Percentiles rank a stretch among this genome's conserved stretches.
Conservation (phyloP, 176 grass and related monocot species). For the Musa troglodytarum region DNA sequence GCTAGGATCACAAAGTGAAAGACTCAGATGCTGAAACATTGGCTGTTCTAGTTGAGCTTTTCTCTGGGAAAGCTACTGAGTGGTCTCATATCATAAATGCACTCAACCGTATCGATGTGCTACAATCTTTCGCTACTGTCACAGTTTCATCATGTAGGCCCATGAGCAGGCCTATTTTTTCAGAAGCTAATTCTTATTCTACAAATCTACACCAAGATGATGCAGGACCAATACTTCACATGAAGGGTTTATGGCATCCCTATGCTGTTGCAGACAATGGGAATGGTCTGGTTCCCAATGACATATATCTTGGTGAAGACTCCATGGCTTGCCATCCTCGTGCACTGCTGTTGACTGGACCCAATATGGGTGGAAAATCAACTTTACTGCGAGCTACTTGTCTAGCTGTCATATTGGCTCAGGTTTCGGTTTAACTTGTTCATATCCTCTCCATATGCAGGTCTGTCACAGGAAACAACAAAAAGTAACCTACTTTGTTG, state of each 20-base stretch:
- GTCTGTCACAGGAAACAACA: not conserved
- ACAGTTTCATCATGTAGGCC: slow-evolving; percentile 42
- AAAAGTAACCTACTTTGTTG: slow-evolving; percentile 10
- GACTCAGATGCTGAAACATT: slow-evolving; percentile 49
- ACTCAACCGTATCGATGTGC: slow-evolving; percentile 69
- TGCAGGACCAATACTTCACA: slow-evolving; percentile 40
- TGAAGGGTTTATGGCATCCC: slow-evolving; percentile 96
- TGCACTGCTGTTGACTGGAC: slow-evolving; percentile 87
- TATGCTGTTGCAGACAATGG: slow-evolving; percentile 71
- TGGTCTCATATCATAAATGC: slow-evolving; percentile 65
- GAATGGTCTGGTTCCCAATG: slow-evolving; percentile 67
- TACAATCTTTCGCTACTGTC: slow-evolving; percentile 67
- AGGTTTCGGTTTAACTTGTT: slow-evolving; percentile 37
- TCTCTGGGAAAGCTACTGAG: slow-evolving; percentile 54
- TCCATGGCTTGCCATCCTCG: slow-evolving; percentile 37
- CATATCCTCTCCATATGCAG: not conserved
- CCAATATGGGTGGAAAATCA: slow-evolving; percentile 97
- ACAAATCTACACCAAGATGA: not conserved
- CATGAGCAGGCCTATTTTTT: slow-evolving; percentile 59
- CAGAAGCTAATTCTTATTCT: slow-evolving; percentile 28
- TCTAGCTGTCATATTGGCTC: slow-evolving; percentile 68
- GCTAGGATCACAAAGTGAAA: slow-evolving; percentile 53
- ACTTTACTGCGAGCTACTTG: slow-evolving; percentile 91
- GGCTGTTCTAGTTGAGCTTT: slow-evolving; percentile 47
- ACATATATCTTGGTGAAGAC: slow-evolving; percentile 61